A percentile compares a stretch with the other conserved stretches of the same genome.
Conservation (phyloP, 805 yeast genomes). For the Metschnikowia vanudenii region DNA sequence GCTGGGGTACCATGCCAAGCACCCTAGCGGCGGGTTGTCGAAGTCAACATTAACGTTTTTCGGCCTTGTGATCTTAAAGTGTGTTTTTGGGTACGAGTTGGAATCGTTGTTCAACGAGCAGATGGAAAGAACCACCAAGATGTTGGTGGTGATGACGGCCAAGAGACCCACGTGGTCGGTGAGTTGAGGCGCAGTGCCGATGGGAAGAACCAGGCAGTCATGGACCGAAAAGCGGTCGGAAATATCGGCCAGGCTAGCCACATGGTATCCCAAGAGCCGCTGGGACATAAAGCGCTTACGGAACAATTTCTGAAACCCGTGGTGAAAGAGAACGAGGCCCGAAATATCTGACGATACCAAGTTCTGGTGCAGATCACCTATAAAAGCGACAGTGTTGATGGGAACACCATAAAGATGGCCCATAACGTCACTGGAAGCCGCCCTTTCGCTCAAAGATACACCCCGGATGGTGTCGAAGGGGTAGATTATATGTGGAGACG, state of each 20-base stretch:
- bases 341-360: constrained; percentile 34
- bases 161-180: constrained; percentile 59
- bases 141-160: constrained; percentile 55
- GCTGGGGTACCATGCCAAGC: constrained; percentile 64
- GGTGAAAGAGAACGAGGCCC: constrained; percentile 58
- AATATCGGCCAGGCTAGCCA: constrained; percentile 20
- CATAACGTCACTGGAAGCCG: constrained; percentile 24
- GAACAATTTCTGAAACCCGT: constrained; percentile 56
- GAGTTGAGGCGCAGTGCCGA: constrained; percentile 52
- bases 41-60: constrained; percentile 30
- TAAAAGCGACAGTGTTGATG: constrained; percentile 27
- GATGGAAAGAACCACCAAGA: constrained; percentile 54
- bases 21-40: constrained; percentile 30
- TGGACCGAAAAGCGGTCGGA: constrained; percentile 20
- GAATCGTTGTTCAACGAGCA: constrained; percentile 40
- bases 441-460: constrained; percentile 17
- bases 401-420: constrained; percentile 32
- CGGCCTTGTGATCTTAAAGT: constrained; percentile 52
- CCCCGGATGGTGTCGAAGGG: constrained; percentile 16
- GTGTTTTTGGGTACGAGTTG: constrained; percentile 39
- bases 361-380: constrained; percentile 29
- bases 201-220: constrained; percentile 52
- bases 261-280: constrained; percentile 50
- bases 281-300: constrained; percentile 48
- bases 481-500: not conserved